phyloP scores from a whole-genome alignment of 2,329 filamentous ascomycete genomes.

The Penicillium sp. region DNA sequence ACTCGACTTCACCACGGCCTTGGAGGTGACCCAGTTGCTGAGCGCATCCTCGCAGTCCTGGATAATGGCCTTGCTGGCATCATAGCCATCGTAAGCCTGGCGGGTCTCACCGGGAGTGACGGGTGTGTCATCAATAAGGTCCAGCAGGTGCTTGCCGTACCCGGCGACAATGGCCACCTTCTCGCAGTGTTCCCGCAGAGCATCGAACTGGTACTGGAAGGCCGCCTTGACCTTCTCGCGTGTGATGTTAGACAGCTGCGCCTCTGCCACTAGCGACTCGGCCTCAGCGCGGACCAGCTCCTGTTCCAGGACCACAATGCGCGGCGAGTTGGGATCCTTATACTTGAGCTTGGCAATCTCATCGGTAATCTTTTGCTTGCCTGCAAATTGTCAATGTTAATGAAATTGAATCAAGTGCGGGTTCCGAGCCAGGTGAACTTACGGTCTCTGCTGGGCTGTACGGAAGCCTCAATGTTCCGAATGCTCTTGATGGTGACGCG shows the following conservation, averaged over 20 bases:
- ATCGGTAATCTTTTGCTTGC: slow-evolving; percentile 98
- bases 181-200: slow-evolving; percentile 92
- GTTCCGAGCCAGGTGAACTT: slow-evolving; percentile 36
- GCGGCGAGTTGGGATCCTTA: slow-evolving; percentile 97
- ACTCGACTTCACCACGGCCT: slow-evolving; percentile 80
- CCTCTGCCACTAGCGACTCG: slow-evolving; percentile 96
- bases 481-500: slow-evolving; percentile 99
- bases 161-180: slow-evolving; percentile 97
- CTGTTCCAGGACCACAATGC: slow-evolving; percentile 96
- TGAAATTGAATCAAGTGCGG: slow-evolving; percentile 8
- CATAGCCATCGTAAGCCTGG: slow-evolving; percentile 93
- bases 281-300: slow-evolving; percentile 97
- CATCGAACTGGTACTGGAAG: slow-evolving; percentile 97
- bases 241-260: slow-evolving; percentile 97
- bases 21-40: slow-evolving; percentile 92
- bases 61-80: slow-evolving; percentile 96
- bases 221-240: slow-evolving; percentile 98
- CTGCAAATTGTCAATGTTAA: slow-evolving; percentile 40
- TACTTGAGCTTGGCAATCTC: slow-evolving; percentile 99
- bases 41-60: slow-evolving; percentile 97
- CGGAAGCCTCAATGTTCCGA: slow-evolving; percentile 96
- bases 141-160: slow-evolving; percentile 95
- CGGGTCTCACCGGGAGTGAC: slow-evolving; percentile 96
- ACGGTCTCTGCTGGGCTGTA: slow-evolving; percentile 97
- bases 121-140: slow-evolving; percentile 91